A percentile compares a stretch with the other conserved stretches of the same genome.
phyloP scores from a whole-genome alignment of 352 stramenopile genomes.

The Pythium folliculosum region DNA sequence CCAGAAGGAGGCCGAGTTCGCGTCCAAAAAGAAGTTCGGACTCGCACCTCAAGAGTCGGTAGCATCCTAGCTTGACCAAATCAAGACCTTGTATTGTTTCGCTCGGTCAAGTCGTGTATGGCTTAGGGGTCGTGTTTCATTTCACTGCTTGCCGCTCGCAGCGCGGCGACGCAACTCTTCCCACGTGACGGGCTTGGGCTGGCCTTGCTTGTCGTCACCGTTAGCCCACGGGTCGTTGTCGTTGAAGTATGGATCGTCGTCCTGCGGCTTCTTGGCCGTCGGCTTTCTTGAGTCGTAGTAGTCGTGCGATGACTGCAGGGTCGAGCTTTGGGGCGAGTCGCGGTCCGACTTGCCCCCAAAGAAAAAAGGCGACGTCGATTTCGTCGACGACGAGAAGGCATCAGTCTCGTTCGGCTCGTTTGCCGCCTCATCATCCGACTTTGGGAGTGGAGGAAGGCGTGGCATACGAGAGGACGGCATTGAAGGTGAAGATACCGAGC shows the following conservation, averaged over 20 bases:
- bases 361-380: constrained; percentile 42
- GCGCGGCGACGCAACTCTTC: constrained; percentile 73
- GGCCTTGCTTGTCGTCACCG: constrained; percentile 29
- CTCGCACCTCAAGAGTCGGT: constrained; percentile 13
- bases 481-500: not conserved
- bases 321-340: constrained; percentile 21
- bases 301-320: constrained; percentile 39
- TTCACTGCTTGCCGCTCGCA: constrained; percentile 48
- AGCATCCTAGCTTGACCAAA: not conserved
- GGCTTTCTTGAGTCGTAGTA: constrained; percentile 28
- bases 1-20: constrained; percentile 60
- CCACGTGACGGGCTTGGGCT: constrained; percentile 62
- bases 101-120: not conserved
- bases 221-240: constrained; percentile 28
- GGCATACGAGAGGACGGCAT: constrained; percentile 2
- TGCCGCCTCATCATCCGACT: not conserved
- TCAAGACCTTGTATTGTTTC: not conserved
- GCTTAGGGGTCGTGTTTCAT: not conserved
- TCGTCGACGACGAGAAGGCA: not conserved
- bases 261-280: constrained; percentile 1
- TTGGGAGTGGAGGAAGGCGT: constrained; percentile 12
- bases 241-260: constrained; percentile 31
- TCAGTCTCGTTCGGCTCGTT: not conserved
- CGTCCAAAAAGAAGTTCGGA: constrained; percentile 55
- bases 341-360: constrained; percentile 31